Evolutionary conservation across 805 yeast genomes (phyloP).

Genomic region (Cephaloascus albidus): DNA sequence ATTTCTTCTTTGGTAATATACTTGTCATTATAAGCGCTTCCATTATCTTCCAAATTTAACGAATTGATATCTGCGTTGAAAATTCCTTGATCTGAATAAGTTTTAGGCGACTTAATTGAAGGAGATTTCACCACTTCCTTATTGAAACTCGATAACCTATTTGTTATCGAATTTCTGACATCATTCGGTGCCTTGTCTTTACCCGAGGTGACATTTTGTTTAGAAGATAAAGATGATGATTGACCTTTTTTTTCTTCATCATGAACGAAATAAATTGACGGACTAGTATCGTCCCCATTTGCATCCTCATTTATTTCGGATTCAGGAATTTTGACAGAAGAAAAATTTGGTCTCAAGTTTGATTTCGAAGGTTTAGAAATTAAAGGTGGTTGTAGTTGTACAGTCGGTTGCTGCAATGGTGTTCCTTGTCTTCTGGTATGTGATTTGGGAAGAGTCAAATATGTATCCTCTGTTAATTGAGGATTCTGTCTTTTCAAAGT

Average conservation of each 20-base stretch:
- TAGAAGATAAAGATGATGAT: neutral
- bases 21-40: neutral
- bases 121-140: neutral
- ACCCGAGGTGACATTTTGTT: neutral
- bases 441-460: neutral
- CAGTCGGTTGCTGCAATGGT: constrained; percentile 4
- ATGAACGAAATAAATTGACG: constrained; percentile 52
- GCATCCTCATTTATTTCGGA: constrained; percentile 62
- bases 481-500: neutral
- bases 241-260: constrained; percentile 18
- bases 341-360: constrained; percentile 49
- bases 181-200: neutral
- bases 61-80: neutral
- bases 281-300: constrained; percentile 44
- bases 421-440: constrained; percentile 1
- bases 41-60: neutral
- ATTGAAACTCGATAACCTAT: neutral
- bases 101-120: neutral
- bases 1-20: constrained; percentile 22
- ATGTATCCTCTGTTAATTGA: neutral
- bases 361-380: constrained; percentile 23
- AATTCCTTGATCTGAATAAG: neutral
- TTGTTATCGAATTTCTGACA: neutral
- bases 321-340: constrained; percentile 64
- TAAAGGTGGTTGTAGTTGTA: no score